Evolutionary conservation across 2,329 filamentous ascomycete species (phyloP), one percentile per base, ranked within the genome.

Genomic region (Dactylellina sp.): DNA sequence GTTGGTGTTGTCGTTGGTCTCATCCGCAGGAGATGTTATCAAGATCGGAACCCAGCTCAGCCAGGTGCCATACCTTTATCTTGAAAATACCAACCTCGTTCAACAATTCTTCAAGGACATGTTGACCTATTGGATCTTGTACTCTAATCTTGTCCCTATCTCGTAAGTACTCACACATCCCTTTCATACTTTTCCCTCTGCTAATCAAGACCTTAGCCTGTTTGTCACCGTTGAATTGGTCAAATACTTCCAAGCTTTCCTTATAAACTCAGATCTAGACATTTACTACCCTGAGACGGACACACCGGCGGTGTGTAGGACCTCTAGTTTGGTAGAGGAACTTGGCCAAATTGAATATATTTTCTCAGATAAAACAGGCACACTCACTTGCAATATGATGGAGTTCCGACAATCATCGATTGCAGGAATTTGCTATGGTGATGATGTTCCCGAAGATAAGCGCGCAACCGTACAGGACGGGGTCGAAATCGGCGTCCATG

Each of bases 281-380:
- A 99, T 99, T 78, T 99, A 99, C 82, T 92, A 99, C 81, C 91
- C 97, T 79, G 91, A 92, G 80, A 97, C 90, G 0, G 93, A 99
- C 79, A 99, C 94, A 0, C 93, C 95, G 11, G 93, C 95, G 3
- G 96, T 95, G 76, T 99, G 95, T 82, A 88, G 95, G 78, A 99
- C 95, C 0, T 98, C 94, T 1, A 97, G 93, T 77, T 84, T 99
- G 80, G 95, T 99, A 9, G 95, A 99, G 82, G 96, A 99, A 80
- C 83, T 99, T 47, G 95, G 95, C 63, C 97, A 98, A 86, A 96
- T 99, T 47, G 95, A 98, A 80, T 99, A 96, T 79, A 95, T 99
- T 76, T 99, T 99, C 81, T 97, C 93, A 0, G 94, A 98, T 84
- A 98, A 98, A 84, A 98, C 94, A 0, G 94, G 94, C 46, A 98